A percentile compares a stretch with the other conserved stretches of the same genome.
Conservation (phyloP, 176 grass and related monocot genomes). For the Carex kokanica region DNA sequence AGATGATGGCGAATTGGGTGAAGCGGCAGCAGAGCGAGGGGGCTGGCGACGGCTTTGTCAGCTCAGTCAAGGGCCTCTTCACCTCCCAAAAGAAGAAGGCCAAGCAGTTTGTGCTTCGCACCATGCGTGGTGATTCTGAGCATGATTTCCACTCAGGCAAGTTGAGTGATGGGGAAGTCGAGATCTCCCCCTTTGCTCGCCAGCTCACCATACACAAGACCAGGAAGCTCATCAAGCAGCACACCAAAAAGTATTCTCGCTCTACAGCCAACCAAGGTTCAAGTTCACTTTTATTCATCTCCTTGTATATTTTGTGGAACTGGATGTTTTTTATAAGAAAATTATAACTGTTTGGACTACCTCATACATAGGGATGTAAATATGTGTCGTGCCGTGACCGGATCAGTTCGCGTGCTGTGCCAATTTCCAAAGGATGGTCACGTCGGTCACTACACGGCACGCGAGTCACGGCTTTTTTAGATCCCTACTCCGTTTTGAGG, state of each 20-base stretch:
- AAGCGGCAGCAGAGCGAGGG: conserved; percentile 65
- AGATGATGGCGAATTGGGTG: conserved; percentile 53
- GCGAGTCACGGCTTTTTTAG: too few relatives aligned
- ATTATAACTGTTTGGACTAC: not conserved
- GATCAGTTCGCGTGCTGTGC: too few relatives aligned
- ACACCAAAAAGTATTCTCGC: conserved; percentile 69
- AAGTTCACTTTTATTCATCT: conserved; percentile 30
- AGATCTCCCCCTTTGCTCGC: conserved; percentile 89
- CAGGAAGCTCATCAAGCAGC: conserved; percentile 79
- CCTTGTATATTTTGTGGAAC: not conserved
- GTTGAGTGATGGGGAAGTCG: conserved; percentile 74
- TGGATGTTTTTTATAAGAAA: not conserved
- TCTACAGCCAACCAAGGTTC: conserved; percentile 42
- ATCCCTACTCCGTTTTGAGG: not conserved
- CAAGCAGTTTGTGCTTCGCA: conserved; percentile 73
- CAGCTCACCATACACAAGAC: conserved; percentile 88
- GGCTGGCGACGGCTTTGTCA: conserved; percentile 91
- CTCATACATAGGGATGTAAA: not conserved
- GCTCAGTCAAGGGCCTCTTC: conserved; percentile 88
- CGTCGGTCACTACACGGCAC: too few relatives aligned
- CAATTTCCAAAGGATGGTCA: too few relatives aligned
- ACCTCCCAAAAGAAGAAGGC: conserved; percentile 80
- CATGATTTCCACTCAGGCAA: conserved; percentile 73
- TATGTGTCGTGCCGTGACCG: too few relatives aligned
- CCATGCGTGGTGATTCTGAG: conserved; percentile 77